Conservation (phyloP, 768 basidiomycete genomes). For the Galerina marginata region DNA sequence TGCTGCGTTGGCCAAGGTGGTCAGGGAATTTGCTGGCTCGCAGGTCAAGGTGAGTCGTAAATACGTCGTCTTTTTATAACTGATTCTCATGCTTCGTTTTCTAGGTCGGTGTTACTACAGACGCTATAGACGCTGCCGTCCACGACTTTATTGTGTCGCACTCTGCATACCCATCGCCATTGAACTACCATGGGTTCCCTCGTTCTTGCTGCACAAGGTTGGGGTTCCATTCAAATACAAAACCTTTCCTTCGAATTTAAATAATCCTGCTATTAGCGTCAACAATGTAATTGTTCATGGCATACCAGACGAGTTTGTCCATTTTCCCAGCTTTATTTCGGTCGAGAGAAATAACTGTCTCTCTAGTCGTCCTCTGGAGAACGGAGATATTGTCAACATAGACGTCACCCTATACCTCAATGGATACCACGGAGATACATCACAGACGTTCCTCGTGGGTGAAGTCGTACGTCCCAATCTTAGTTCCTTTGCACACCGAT, state of each 20-base stretch:
- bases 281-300: constrained; percentile 91
- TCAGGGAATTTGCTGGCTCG: constrained; percentile 57
- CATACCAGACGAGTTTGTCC: constrained; percentile 84
- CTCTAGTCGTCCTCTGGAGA: constrained; percentile 73
- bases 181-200: constrained; percentile 78
- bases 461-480: constrained; percentile 57
- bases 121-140: constrained; percentile 70
- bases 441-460: constrained; percentile 82
- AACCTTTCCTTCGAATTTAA: constrained; percentile 16
- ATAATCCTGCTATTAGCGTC: constrained; percentile 63
- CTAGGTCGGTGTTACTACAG: constrained; percentile 76
- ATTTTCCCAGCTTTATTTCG: background rate
- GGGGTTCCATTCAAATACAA: constrained; percentile 25
- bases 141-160: constrained; percentile 72
- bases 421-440: constrained; percentile 91
- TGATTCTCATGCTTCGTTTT: background rate
- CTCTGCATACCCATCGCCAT: constrained; percentile 86
- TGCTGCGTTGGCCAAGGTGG: constrained; percentile 59
- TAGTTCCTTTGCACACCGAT: background rate
- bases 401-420: constrained; percentile 87
- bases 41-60: constrained; percentile 53
- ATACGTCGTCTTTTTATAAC: background rate
- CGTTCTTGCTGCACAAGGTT: constrained; percentile 78
- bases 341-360: background rate
- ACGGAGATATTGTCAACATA: constrained; percentile 88